Evolutionary conservation across 2,329 filamentous ascomycete genomes (phyloP), one percentile per base, ranked within the genome.

Genomic region (Botrytis tulipae): DNA sequence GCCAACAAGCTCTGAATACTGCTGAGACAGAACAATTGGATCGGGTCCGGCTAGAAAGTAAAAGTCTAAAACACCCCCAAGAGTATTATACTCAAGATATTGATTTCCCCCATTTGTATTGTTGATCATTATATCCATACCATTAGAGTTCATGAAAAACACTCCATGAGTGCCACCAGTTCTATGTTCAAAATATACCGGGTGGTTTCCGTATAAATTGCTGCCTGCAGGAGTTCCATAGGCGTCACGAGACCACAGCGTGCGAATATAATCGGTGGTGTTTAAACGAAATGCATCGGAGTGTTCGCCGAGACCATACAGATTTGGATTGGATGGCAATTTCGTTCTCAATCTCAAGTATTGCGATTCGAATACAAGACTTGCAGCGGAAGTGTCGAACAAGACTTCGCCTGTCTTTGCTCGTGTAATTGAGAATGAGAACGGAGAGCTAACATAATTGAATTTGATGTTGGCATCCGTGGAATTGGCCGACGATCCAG

Each of bases 51-150:
- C 85, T 16, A 91, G 78, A 78, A 92, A 91, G 79, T 91, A 91
- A 70, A 92, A 88, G 81, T 95, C 93, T 3, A 96, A 80, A 32
- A 95, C 87, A 16, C 93, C 93, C 10, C 93, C 93, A 0, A 95
- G 85, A 1, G 89, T 89, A 80, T 95, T 93, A 83, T 95, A 96
- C 82, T 95, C 92, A 8, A 96, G 86, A 73, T 91, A 93, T 80
- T 95, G 77, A 63, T 77, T 71, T 37, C 86, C 84, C 37, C 85
- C 81, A 8, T 84, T 82, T 1, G 87, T 88, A 75, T 89, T 87
- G 80, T 93, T 87, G 80, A 95, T 90, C 77, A 91, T 91, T 80
- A 95, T 86, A 74, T 95, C 92, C 90, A 94, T 94, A 48, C 89
- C 92, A 78, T 93, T 91, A 20, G 89, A 91, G 81, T 93, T 93